phyloP scores from a whole-genome alignment of 495 filamentous ascomycete species.

The Halenospora varia region DNA sequence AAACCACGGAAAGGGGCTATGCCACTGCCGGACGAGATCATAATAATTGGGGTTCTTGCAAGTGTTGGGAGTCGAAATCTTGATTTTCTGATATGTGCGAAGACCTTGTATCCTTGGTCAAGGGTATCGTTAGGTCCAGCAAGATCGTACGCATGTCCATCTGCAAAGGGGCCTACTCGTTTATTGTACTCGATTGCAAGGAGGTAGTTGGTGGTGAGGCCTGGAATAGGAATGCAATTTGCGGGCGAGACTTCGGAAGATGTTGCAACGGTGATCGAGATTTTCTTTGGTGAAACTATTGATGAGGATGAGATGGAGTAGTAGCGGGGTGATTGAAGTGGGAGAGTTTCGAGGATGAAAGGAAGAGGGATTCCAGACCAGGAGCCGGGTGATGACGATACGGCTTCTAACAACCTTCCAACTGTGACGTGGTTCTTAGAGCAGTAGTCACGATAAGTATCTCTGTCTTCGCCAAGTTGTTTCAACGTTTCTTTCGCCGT shows the following conservation, averaged over 20 bases:
- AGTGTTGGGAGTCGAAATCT: slow-evolving; percentile 60
- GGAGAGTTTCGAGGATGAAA: slow-evolving; percentile 12
- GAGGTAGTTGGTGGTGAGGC: slow-evolving; percentile 15
- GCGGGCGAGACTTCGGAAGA: background rate
- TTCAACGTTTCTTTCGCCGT: background rate
- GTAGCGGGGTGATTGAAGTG: slow-evolving; percentile 15
- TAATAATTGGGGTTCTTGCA: slow-evolving; percentile 58
- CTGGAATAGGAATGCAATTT: background rate
- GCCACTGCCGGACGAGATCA: slow-evolving; percentile 52
- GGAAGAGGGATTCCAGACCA: slow-evolving; percentile 11
- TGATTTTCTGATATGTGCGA: slow-evolving; percentile 4
- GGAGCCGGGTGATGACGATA: background rate
- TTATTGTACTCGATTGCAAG: background rate
- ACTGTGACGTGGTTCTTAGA: slow-evolving; percentile 5
- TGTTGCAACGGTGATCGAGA: slow-evolving; percentile 15
- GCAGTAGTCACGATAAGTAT: background rate
- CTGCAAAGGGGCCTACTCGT: background rate
- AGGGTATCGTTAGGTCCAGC: slow-evolving; percentile 29
- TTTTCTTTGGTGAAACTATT: slow-evolving; percentile 3
- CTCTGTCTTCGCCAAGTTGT: slow-evolving; percentile 6
- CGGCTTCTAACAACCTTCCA: background rate
- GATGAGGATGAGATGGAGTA: slow-evolving; percentile 26
- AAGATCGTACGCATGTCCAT: slow-evolving; percentile 26
- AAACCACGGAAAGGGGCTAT: slow-evolving; percentile 56
- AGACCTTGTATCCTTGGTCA: slow-evolving; percentile 13